Conservation (phyloP, 1,284 basidiomycete species). For the Volvariella volvacea region DNA sequence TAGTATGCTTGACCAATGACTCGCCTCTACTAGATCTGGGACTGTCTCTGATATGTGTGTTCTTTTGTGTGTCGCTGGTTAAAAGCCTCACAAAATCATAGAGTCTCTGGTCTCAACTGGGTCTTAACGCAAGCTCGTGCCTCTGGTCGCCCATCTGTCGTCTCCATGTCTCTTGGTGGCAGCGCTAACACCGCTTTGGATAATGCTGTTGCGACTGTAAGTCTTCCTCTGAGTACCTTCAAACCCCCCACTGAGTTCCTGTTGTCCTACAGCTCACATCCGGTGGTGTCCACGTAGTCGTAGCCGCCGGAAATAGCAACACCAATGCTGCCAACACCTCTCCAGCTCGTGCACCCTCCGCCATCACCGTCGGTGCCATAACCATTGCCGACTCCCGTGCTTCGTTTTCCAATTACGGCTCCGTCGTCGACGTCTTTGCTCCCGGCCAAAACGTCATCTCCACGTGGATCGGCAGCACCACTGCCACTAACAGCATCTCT, state of each 20-base stretch:
- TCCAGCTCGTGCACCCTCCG: slow-evolving; percentile 34
- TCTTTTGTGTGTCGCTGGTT: too few species aligned
- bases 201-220: neutral
- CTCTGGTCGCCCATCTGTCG: neutral
- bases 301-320: slow-evolving; percentile 22
- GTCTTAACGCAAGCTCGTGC: neutral
- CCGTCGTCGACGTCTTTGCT: slow-evolving; percentile 27
- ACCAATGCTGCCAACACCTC: slow-evolving; percentile 18
- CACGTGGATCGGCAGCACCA: slow-evolving; percentile 23
- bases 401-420: slow-evolving; percentile 27
- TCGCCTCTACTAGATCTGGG: too few species aligned
- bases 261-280: neutral
- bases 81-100: too few species aligned
- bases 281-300: neutral
- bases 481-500: slow-evolving; percentile 57
- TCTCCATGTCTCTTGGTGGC: slow-evolving; percentile 1
- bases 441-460: slow-evolving; percentile 27
- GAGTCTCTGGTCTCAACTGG: too few species aligned
- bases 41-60: neutral
- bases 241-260: neutral
- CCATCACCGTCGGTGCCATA: slow-evolving; percentile 60
- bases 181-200: neutral
- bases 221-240: too few species aligned
- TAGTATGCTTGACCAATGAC: too few species aligned
- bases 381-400: slow-evolving; percentile 41